phyloP scores from a whole-genome alignment of 768 basidiomycete species.

The Naematelia aurantialba region DNA sequence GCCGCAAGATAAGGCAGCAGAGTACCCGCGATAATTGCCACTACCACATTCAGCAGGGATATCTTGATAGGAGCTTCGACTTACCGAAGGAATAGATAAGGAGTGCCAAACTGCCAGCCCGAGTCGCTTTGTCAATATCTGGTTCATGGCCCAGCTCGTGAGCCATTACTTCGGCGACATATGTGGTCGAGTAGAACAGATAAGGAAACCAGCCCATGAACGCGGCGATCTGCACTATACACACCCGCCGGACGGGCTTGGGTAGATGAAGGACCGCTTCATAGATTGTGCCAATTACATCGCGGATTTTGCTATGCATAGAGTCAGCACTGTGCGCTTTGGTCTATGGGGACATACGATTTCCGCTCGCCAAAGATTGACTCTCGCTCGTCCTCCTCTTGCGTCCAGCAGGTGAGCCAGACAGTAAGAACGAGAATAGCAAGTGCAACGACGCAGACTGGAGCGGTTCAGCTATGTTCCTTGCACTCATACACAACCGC shows the following conservation, averaged over 20 bases:
- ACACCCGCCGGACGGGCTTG: conserved; percentile 78
- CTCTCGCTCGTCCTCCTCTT: conserved; percentile 62
- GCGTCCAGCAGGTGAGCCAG: conserved; percentile 79
- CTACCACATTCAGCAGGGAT: conserved; percentile 51
- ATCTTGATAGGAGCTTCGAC: conserved; percentile 27
- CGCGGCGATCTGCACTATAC: conserved; percentile 80
- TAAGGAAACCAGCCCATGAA: conserved; percentile 99
- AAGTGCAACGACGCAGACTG: conserved; percentile 80
- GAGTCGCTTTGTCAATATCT: conserved; percentile 74
- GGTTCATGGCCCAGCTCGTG: conserved; percentile 69
- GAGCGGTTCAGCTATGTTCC: neutral
- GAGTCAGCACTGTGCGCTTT: conserved; percentile 5
- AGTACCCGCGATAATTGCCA: conserved; percentile 77
- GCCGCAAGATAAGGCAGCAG: conserved; percentile 75
- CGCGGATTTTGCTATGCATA: conserved; percentile 59
- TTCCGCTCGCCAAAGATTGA: conserved; percentile 49
- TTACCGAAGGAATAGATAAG: conserved; percentile 82
- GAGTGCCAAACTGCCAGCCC: conserved; percentile 83
- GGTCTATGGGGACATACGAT: conserved; percentile 32
- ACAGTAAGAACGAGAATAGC: conserved; percentile 74
- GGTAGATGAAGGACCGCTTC: conserved; percentile 71
- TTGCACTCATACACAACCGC: neutral
- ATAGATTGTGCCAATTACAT: conserved; percentile 74
- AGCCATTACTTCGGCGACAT: conserved; percentile 91
- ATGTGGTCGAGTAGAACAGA: conserved; percentile 84